These are phyloP conservation scores for Epichloe brachyelytri DNA, from an alignment of 2,329 filamentous ascomycete species.

Conservation along the genomic window DNA sequence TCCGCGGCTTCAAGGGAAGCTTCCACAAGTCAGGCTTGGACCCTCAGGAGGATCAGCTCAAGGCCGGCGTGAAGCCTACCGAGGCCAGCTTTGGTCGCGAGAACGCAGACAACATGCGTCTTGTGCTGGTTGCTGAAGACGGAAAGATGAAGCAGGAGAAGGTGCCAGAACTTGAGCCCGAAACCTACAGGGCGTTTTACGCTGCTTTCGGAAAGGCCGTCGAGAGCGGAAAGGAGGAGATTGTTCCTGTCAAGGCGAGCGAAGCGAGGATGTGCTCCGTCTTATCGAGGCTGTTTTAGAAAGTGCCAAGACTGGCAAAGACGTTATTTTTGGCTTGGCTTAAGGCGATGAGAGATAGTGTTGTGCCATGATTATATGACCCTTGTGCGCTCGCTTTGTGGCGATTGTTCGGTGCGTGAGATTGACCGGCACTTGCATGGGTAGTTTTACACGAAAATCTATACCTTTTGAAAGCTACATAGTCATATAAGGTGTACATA, in stretches of 20 bases:
- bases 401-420: too few species aligned
- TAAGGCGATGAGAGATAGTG: too few species aligned
- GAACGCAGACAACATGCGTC: constrained; percentile 41
- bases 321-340: constrained; percentile 22
- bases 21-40: constrained; percentile 63
- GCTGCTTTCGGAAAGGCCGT: constrained; percentile 35
- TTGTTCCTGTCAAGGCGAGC: constrained; percentile 38
- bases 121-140: constrained; percentile 42
- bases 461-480: too few species aligned
- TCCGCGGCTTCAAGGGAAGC: constrained; percentile 59
- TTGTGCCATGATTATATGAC: too few species aligned
- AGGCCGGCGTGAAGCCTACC: constrained; percentile 45
- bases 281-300: constrained; percentile 40
- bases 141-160: constrained; percentile 36
- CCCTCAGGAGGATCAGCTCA: constrained; percentile 62
- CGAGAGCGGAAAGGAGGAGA: constrained; percentile 32
- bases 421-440: too few species aligned
- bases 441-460: too few species aligned
- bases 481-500: too few species aligned
- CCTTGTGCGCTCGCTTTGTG: too few species aligned
- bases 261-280: constrained; percentile 40
- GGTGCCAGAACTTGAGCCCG: constrained; percentile 46
- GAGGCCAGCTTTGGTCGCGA: constrained; percentile 56
- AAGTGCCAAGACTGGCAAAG: constrained; percentile 34
- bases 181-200: constrained; percentile 61